phyloP scores from a whole-genome alignment of 1,284 basidiomycete species.

The Tetrapyrgos nigripes region DNA sequence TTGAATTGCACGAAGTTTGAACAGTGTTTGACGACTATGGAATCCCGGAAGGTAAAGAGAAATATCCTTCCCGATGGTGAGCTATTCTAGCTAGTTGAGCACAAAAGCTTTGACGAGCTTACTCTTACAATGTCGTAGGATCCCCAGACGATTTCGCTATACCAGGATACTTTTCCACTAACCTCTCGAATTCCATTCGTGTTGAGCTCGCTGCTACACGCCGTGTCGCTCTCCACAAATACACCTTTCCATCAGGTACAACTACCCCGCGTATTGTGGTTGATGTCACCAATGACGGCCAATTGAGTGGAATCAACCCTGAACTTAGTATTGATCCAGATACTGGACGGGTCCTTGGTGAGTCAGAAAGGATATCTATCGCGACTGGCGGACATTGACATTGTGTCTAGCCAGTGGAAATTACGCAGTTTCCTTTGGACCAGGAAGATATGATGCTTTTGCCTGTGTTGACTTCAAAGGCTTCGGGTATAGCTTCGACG shows the following conservation, averaged over 20 bases:
- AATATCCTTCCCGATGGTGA: slow-evolving; percentile 53
- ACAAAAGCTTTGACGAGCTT: too few species aligned
- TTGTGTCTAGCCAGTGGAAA: slow-evolving; percentile 35
- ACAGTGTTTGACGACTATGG: slow-evolving; percentile 53
- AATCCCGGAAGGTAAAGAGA: slow-evolving; percentile 49
- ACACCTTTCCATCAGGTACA: slow-evolving; percentile 51
- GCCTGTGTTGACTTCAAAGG: slow-evolving; percentile 68
- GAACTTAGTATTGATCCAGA: slow-evolving; percentile 50
- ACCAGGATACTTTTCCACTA: slow-evolving; percentile 69
- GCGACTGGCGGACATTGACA: not conserved
- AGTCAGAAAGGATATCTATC: not conserved
- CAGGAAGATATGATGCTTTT: slow-evolving; percentile 60
- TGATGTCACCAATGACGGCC: slow-evolving; percentile 66
- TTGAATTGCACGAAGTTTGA: slow-evolving; percentile 56
- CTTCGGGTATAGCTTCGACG: slow-evolving; percentile 52
- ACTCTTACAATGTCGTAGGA: too few species aligned
- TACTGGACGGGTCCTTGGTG: slow-evolving; percentile 47
- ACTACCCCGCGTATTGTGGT: slow-evolving; percentile 54
- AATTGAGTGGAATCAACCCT: slow-evolving; percentile 54
- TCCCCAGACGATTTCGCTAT: slow-evolving; percentile 63
- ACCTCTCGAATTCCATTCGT: slow-evolving; percentile 61
- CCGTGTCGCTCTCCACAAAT: slow-evolving; percentile 60
- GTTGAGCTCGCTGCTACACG: slow-evolving; percentile 66
- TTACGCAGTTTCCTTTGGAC: slow-evolving; percentile 49
- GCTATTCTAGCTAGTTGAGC: not conserved